These are phyloP conservation scores for Pseudogymnoascus sp. DNA, from an alignment of 2,329 filamentous ascomycete species.

Conservation along the genomic window DNA sequence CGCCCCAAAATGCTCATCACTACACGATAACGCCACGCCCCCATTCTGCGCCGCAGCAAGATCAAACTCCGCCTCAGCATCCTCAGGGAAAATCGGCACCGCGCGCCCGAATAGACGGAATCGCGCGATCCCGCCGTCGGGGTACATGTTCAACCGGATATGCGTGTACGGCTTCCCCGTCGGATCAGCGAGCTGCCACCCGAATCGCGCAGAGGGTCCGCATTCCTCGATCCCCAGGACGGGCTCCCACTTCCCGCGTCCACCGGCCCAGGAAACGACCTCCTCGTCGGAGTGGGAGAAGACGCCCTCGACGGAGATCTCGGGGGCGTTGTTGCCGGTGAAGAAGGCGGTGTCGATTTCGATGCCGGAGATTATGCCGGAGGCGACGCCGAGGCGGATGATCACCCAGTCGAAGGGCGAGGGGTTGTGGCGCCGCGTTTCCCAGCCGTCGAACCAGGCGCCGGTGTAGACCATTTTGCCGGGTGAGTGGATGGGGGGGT, in stretches of 20 bases:
- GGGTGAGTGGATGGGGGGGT: slow-evolving; percentile 52
- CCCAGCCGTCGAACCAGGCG: slow-evolving; percentile 66
- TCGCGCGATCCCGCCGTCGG: slow-evolving; percentile 74
- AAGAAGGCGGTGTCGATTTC: slow-evolving; percentile 80
- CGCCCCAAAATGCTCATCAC: slow-evolving; percentile 77
- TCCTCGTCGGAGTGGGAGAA: slow-evolving; percentile 61
- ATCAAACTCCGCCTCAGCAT: slow-evolving; percentile 60
- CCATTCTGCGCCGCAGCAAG: slow-evolving; percentile 73
- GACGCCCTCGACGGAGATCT: slow-evolving; percentile 69
- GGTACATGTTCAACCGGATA: slow-evolving; percentile 75
- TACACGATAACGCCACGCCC: slow-evolving; percentile 66
- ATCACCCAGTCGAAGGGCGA: slow-evolving; percentile 61
- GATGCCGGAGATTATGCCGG: slow-evolving; percentile 63
- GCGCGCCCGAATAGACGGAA: slow-evolving; percentile 72
- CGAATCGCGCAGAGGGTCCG: slow-evolving; percentile 65
- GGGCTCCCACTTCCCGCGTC: slow-evolving; percentile 59
- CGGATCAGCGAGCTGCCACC: slow-evolving; percentile 56
- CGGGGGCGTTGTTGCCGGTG: slow-evolving; percentile 73
- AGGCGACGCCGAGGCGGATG: slow-evolving; percentile 59
- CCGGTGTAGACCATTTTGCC: slow-evolving; percentile 64
- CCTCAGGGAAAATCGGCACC: slow-evolving; percentile 66
- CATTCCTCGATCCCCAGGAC: slow-evolving; percentile 64
- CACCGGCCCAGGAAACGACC: slow-evolving; percentile 54
- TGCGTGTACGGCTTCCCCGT: slow-evolving; percentile 68
- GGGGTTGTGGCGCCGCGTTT: slow-evolving; percentile 59